Evolutionary conservation across 2,329 filamentous ascomycete species (phyloP).

Genomic region (Colletotrichum tanaceti): DNA sequence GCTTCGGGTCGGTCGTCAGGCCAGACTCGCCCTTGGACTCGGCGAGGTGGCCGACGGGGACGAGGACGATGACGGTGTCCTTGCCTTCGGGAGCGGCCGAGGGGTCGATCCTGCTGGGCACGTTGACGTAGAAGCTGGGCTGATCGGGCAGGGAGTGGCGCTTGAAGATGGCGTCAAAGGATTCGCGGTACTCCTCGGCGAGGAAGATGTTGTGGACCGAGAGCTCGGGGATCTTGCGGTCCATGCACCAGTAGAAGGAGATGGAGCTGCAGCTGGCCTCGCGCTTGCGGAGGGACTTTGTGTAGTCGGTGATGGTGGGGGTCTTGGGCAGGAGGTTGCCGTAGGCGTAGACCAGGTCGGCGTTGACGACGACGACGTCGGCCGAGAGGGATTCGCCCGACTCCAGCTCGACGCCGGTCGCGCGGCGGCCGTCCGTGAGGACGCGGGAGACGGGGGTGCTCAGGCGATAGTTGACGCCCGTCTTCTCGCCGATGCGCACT

Average conservation of each 20-base stretch:
- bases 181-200: constrained; percentile 76
- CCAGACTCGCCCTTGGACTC: constrained; percentile 56
- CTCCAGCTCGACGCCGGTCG: constrained; percentile 69
- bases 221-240: constrained; percentile 70
- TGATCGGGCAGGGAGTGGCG: constrained; percentile 73
- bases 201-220: constrained; percentile 82
- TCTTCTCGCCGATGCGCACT: constrained; percentile 69
- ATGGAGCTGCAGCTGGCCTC: constrained; percentile 77
- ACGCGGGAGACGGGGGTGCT: constrained; percentile 68
- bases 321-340: constrained; percentile 72
- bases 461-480: constrained; percentile 73
- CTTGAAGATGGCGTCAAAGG: constrained; percentile 82
- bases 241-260: constrained; percentile 80
- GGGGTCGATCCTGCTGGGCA: constrained; percentile 76
- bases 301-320: constrained; percentile 47
- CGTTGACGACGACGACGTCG: constrained; percentile 77
- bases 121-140: constrained; percentile 82
- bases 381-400: constrained; percentile 69
- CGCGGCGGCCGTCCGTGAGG: constrained; percentile 64
- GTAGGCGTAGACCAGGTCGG: constrained; percentile 80
- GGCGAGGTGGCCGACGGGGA: constrained; percentile 77
- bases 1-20: constrained; percentile 55
- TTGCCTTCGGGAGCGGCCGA: constrained; percentile 73
- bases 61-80: constrained; percentile 76
- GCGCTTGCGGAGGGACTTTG: constrained; percentile 56